phyloP scores from a whole-genome alignment of 305 asterid species.

The Vinca major region DNA sequence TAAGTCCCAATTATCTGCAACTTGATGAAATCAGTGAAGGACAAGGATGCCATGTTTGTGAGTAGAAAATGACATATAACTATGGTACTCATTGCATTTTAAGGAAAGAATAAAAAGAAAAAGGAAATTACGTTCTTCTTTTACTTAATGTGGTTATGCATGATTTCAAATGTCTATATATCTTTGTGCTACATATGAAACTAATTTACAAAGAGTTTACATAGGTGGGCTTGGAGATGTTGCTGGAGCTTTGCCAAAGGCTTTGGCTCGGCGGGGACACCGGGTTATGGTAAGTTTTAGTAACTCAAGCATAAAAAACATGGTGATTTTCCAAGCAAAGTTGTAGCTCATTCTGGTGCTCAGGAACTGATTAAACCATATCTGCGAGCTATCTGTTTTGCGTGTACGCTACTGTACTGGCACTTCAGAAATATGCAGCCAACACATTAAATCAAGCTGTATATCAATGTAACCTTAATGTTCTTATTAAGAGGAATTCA shows the following conservation, averaged over 20 bases:
- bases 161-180: background rate
- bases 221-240: slow-evolving; percentile 99
- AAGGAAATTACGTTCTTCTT: background rate
- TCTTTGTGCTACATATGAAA: slow-evolving; percentile 8
- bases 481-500: background rate
- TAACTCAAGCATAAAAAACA: background rate
- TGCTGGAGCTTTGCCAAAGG: slow-evolving; percentile 94
- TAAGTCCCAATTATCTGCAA: background rate
- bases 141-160: background rate
- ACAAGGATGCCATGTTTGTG: background rate
- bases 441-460: background rate
- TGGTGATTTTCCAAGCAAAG: background rate
- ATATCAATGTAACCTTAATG: background rate
- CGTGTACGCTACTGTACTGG: background rate
- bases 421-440: background rate
- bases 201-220: slow-evolving; percentile 15
- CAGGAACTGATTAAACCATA: background rate
- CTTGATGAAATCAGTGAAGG: background rate
- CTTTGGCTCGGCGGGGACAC: slow-evolving; percentile 94
- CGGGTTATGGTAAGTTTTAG: slow-evolving; percentile 74
- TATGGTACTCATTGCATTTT: background rate
- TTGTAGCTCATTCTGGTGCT: background rate
- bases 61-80: background rate
- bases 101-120: background rate
- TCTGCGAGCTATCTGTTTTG: background rate